Evolutionary conservation across 331 rosid genomes (phyloP).

Genomic region (Acacia concinna): DNA sequence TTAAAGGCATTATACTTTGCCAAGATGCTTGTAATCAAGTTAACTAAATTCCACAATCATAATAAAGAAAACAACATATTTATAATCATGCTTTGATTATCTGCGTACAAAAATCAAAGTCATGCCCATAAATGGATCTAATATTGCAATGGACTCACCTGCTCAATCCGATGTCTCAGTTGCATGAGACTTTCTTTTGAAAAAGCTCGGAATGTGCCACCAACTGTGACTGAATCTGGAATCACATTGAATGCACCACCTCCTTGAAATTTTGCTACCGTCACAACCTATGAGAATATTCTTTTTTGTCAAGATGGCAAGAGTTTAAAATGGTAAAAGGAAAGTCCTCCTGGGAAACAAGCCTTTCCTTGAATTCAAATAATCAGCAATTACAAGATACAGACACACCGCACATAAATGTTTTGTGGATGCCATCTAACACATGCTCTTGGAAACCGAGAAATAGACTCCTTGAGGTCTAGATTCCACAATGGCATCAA

Average conservation of each 20-base stretch:
- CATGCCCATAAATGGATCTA: constrained; percentile 7
- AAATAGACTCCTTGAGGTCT: too few species aligned
- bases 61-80: constrained; percentile 5
- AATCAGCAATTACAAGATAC: background rate
- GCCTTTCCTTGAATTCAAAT: constrained; percentile 12
- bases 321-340: constrained; percentile 9
- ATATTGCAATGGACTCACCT: constrained; percentile 40
- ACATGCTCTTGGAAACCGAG: background rate
- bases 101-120: background rate
- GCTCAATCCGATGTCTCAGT: constrained; percentile 59
- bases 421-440: background rate
- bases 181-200: constrained; percentile 53
- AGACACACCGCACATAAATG: background rate
- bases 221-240: constrained; percentile 80
- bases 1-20: background rate
- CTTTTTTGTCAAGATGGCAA: constrained; percentile 22
- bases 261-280: constrained; percentile 67
- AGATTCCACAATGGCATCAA: background rate
- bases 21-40: background rate
- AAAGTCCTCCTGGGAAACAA: constrained; percentile 5
- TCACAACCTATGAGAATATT: constrained; percentile 55
- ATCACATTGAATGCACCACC: constrained; percentile 78
- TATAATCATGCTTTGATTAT: background rate
- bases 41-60: background rate
- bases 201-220: constrained; percentile 80